Evolutionary conservation across 345 rosid species (phyloP), one percentile per base, ranked within the genome.

Genomic region (Heritiera littoralis): DNA sequence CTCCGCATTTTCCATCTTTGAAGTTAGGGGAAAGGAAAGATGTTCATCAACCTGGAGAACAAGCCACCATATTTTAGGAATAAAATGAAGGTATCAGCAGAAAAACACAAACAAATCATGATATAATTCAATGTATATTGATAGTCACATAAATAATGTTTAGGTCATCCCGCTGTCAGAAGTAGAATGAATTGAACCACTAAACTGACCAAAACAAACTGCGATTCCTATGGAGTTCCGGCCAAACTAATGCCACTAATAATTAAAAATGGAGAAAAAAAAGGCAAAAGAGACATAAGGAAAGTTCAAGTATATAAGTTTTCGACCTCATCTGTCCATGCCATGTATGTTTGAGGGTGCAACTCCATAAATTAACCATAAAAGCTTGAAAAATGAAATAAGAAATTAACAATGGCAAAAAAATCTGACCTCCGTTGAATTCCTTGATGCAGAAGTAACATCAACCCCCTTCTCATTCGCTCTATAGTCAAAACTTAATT

Each of bases 401-500:
- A 38, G 17, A 43, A 48, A 67, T 60, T 74, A 78, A 5, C 18
- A 41, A 72, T 32, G 64, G 65, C 45, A 63, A 38, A 49, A 32
- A 48, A 75, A 72, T 55, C 89, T 86, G 79, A 93, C 99, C 91
- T 91, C 93, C 91, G 82, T 83, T 78, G 95, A 87, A 79, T 81
- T 86, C 84, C 87, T 76, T 65, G 94, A 84, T 38, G 85, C 77
- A n/a, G 90, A 86, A 79, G 87, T 80, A 70, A 80, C 82, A 78
- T 88, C 90, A 78, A 79, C 72, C 72, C 83, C 90, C 70, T 77
- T 85, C 69, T 85, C 87, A 85, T 88, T 87, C 71, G 38, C 80
- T 85, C 90, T 87, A 80, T 90, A 93, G 78, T 91, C 97, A 85
- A 92, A 92, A 87, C 99, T 94, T 82, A 87, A 82, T 80, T 94